Base-by-base conservation (phyloP, 345 rosid species). In the Excoecaria cochinchinensis region DNA sequence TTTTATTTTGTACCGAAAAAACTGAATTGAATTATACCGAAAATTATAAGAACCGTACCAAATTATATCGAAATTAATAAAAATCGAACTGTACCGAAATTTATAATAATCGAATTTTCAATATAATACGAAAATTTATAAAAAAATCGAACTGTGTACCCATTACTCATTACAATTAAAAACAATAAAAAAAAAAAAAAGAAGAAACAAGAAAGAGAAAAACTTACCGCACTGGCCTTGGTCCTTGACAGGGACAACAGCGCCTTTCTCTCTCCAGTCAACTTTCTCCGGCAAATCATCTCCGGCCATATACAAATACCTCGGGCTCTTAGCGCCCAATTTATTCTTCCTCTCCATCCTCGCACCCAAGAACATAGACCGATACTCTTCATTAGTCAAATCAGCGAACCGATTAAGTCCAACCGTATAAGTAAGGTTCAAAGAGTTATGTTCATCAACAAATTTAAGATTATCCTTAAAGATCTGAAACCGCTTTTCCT, bases 381-480 rank as follows among this genome's bases (percentile, higher is more conserved):
- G 61, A 50, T 80, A 91, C 81, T 91, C 94, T 38, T 84, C 90
- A 52, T 87, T 86, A 56, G 85, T 84, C 77, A 91, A 72, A 85
- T 91, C 92, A 0, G 92, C 92, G 75, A 89, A 91, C 85, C 71
- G 81, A 74, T 83, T 89, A 70, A 91, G 74, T 15, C 92, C 93
- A 5, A 91, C 84, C 48, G 77, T 80, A 19, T 89, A 91, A 15
- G 77, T 74, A 48, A 82, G 83, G 62, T 79, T 77, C 31, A 36
- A 76, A 3, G 84, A 77, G 78, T 89, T 91, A 5, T 86, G 89
- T 22, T 87, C 82, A 64, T 75, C 82, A 9, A 89, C 71, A n/a
- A 87, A 89, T 74, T 74, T 84, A 53, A 88, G 73, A 39, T 91
- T 91, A 48, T 91, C 91, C 83, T 83, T 82, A 47, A 89, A 91